Percentiles rank a stretch among this genome's conserved stretches.
Evolutionary conservation across 2,329 filamentous ascomycete genomes (phyloP).

Genomic region (Aureobasidium sp.): DNA sequence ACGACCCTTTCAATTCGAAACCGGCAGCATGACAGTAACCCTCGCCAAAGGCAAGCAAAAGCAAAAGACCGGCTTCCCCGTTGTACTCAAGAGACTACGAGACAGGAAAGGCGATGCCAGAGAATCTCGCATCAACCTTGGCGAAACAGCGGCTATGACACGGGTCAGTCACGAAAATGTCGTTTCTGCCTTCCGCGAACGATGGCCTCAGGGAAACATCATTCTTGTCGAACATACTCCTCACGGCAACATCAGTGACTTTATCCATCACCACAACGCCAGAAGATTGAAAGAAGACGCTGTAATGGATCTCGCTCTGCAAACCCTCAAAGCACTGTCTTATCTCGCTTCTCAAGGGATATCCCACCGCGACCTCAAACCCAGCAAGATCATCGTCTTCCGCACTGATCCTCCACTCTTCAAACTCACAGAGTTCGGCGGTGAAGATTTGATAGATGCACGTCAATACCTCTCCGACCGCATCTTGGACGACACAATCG

Average conservation of each 20-base stretch:
- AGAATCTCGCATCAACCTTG: conserved; percentile 8
- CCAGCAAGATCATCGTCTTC: conserved; percentile 16
- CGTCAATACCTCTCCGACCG: conserved; percentile 4
- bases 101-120: conserved; percentile 11
- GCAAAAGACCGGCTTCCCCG: conserved; percentile 14
- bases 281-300: conserved; percentile 16
- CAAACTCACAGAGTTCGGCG: conserved; percentile 14
- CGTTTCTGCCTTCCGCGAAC: conserved; percentile 15
- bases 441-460: background rate
- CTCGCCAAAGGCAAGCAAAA: conserved; percentile 15
- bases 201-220: conserved; percentile 11
- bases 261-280: conserved; percentile 9
- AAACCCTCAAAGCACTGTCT: conserved; percentile 4
- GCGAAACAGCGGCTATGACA: conserved; percentile 17
- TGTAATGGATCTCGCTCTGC: conserved; percentile 16
- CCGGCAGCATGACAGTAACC: conserved; percentile 9
- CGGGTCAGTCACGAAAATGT: conserved; percentile 17
- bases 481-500: conserved; percentile 13
- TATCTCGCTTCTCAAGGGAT: conserved; percentile 6
- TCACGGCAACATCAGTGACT: conserved; percentile 14
- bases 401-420: conserved; percentile 15
- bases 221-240: conserved; percentile 14
- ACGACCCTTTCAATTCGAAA: background rate
- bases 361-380: conserved; percentile 11
- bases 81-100: conserved; percentile 12